Evolutionary conservation across 805 yeast genomes (phyloP).

Genomic region (Sugiyamaella qingdaonensis): DNA sequence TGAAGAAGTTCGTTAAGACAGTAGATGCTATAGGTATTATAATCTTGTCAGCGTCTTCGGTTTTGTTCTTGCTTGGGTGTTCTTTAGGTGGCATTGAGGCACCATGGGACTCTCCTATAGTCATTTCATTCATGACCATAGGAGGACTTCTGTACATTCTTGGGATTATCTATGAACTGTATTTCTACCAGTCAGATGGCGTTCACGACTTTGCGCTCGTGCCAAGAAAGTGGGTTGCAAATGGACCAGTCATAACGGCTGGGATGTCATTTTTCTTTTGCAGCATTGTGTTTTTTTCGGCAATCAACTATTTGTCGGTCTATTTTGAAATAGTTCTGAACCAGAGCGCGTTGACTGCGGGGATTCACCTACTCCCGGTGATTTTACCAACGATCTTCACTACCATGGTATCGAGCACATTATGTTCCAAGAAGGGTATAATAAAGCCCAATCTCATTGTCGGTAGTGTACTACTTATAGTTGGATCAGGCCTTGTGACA

Average conservation of each 20-base stretch:
- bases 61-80: constrained; percentile 23
- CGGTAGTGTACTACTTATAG: constrained; percentile 35
- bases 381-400: constrained; percentile 40
- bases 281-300: constrained; percentile 45
- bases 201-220: constrained; percentile 39
- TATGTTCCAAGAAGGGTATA: constrained; percentile 39
- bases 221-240: constrained; percentile 15
- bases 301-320: constrained; percentile 44
- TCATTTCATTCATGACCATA: constrained; percentile 20
- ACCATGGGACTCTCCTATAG: constrained; percentile 10
- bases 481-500: constrained; percentile 43
- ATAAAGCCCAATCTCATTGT: constrained; percentile 41
- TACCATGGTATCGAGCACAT: constrained; percentile 42
- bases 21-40: not conserved
- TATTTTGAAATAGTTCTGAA: constrained; percentile 45
- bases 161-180: constrained; percentile 29
- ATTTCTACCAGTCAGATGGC: constrained; percentile 25
- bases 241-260: constrained; percentile 26
- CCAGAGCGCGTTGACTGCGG: constrained; percentile 35
- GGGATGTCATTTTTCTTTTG: constrained; percentile 34
- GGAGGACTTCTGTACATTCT: constrained; percentile 40
- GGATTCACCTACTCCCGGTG: constrained; percentile 41
- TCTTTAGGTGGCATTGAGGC: constrained; percentile 19
- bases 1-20: not conserved
- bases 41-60: not conserved